Evolutionary conservation across 331 rosid species (phyloP), one percentile per base, ranked within the genome.

Genomic region (Quercus phellos): DNA sequence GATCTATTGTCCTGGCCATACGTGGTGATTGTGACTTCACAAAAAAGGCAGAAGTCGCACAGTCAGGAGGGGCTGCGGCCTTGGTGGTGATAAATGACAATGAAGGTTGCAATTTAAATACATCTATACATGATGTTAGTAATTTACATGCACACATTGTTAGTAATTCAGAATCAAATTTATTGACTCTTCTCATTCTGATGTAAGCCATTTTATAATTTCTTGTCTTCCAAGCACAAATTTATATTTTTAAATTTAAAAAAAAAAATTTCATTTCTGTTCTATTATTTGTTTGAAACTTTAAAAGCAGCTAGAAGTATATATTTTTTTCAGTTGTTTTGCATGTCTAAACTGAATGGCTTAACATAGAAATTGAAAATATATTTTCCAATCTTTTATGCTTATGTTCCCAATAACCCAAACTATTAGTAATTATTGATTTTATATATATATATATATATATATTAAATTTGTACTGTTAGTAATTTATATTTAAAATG

Each of bases 11-110:
- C 86, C 58, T 95, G 80, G 80, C 93, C 10, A 55, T 10, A 14
- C 98, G 99, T 21, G 99, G 99, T 74, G 88, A 34, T 32, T 95
- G 99, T 77, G 99, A 95, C 87, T 95, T 89, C 87, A 72, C 92
- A 11, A 55, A 46, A 32, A 95, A 95, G 85, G 99, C 97, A 32
- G 68, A 72, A 70, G 34, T 81, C 35, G 97, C 93, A 51, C 88
- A 91, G 78, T 82, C 89, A 1, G 91, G 78, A 74, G 97, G 98
- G 70, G 99, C 98, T 77, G 75, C 74, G 26, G 93, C 81, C 35
- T 51, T 90, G 51, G 55, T 95, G 88, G 86, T 95, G 73, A 81
- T 95, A 74, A 90, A 89, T 80, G 90, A 88, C 4, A 59, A 82
- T 26, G 89, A 90, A 82, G 99, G 99, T 93, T 84, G 42, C 2